These are phyloP conservation scores for Entonaema liquescens DNA, from an alignment of 495 filamentous ascomycete species.

Conservation along the genomic window DNA sequence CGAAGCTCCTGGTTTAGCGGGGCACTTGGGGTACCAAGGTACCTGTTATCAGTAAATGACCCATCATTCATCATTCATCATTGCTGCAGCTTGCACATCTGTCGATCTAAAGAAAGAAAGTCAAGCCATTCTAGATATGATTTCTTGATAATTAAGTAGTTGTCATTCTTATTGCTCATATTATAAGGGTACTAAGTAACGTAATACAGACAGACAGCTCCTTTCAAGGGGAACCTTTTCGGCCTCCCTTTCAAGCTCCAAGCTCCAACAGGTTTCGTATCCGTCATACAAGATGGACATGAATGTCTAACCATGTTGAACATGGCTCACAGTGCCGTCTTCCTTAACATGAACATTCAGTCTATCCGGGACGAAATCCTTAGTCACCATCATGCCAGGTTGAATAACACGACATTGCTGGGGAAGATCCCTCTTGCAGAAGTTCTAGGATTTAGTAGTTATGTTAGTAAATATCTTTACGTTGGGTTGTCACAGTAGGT, in stretches of 20 bases:
- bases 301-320: conserved; percentile 61
- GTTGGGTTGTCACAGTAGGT: not conserved
- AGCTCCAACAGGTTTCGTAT: not conserved
- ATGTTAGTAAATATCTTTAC: conserved; percentile 2
- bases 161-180: not conserved
- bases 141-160: not conserved
- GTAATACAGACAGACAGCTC: not conserved
- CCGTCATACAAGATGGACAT: not conserved
- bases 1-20: conserved; percentile 23
- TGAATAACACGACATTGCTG: conserved; percentile 71
- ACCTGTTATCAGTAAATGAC: conserved; percentile 6
- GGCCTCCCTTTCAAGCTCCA: not conserved
- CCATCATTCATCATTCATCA: not conserved
- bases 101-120: not conserved
- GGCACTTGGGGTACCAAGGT: conserved; percentile 23
- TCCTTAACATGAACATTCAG: conserved; percentile 78
- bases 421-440: conserved; percentile 79
- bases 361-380: conserved; percentile 60
- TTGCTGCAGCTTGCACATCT: not conserved
- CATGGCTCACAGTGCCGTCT: conserved; percentile 77
- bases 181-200: not conserved
- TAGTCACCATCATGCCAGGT: conserved; percentile 62
- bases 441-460: conserved; percentile 60
- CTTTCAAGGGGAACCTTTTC: no score
- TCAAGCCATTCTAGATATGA: not conserved